Evolutionary conservation across 352 stramenopile genomes (phyloP), one percentile per base, ranked within the genome.

Genomic region (Phytopythium chamaehyphon): DNA sequence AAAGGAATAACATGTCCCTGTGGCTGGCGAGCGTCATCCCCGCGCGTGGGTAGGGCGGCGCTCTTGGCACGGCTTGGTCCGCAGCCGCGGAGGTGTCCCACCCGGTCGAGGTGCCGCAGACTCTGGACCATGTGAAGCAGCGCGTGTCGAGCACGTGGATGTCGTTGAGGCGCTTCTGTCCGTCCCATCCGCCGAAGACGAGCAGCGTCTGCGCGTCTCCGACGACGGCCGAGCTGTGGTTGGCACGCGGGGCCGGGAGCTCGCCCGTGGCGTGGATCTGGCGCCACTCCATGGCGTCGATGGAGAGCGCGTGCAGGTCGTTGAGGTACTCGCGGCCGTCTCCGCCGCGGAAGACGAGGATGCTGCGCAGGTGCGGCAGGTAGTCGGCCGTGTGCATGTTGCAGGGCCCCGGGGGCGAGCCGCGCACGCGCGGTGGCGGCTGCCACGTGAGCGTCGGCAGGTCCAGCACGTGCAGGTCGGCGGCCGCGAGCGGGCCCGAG

Each of bases 311-410:
- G 62, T 98, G 93, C 35, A 98, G 73, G 66, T 98, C 94, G 57
- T 98, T 98, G 4, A 98, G 67, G 65, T 98, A 98, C 65, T 98
- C 92, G 24, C 90, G 74, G 12, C 91, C 92, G 56, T 98, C 93
- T 22, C 95, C 93, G 36, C 95, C 93, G 22, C 94, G 81, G 57
- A 98, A 98, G 0, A 98, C 86, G 39, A 97, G 83, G 40, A 98
- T 92, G 63, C 89, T 88, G 19, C 77, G 66, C 40, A 82, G 51
- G 24, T 81, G 61, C 6, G 77, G 61, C 6, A 98, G 71, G 54
- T 90, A 98, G 63, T 98, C 94, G 8, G 92, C 90, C n/a, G 90
- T 98, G 75, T 98, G 95, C 94, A 98, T 98, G 65, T 98, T 98
- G 65, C 95, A 98, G 12, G 94, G 91, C 4, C 95, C 94, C 0